phyloP scores from a whole-genome alignment of 1,284 basidiomycete genomes.

The Paramarasmius palmivorus region DNA sequence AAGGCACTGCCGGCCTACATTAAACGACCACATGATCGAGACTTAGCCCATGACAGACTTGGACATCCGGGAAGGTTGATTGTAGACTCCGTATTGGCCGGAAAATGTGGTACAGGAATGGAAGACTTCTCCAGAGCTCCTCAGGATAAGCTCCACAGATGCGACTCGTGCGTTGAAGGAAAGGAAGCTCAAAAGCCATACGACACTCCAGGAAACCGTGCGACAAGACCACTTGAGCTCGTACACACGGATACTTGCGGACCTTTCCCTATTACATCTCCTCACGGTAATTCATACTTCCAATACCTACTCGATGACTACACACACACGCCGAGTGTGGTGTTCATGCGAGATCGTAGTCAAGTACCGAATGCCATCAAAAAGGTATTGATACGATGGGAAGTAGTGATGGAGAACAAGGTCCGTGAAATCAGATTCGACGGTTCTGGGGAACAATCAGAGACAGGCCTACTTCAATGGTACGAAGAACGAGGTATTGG shows the following conservation, averaged over 20 bases:
- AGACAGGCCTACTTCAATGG: background rate
- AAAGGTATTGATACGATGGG: background rate
- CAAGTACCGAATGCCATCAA: background rate
- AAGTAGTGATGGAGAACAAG: background rate
- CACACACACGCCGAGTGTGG: background rate
- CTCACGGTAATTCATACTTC: background rate
- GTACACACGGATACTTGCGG: constrained; percentile 12
- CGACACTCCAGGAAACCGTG: background rate
- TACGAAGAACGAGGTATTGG: background rate
- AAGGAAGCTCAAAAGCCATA: background rate
- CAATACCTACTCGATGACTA: constrained; percentile 1
- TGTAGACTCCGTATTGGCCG: background rate
- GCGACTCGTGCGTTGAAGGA: background rate
- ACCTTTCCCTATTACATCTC: background rate
- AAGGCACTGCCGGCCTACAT: too few species aligned
- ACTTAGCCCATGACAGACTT: too few species aligned
- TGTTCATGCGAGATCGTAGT: background rate
- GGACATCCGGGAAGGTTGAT: too few species aligned
- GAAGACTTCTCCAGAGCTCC: background rate
- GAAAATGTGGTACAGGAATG: background rate
- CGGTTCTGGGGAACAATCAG: background rate
- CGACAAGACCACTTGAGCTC: background rate
- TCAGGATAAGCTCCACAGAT: too few species aligned
- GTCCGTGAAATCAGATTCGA: background rate
- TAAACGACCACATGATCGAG: too few species aligned